These are phyloP conservation scores for Penicillium sp. DNA, from an alignment of 2,329 filamentous ascomycete genomes.

Conservation along the genomic window DNA sequence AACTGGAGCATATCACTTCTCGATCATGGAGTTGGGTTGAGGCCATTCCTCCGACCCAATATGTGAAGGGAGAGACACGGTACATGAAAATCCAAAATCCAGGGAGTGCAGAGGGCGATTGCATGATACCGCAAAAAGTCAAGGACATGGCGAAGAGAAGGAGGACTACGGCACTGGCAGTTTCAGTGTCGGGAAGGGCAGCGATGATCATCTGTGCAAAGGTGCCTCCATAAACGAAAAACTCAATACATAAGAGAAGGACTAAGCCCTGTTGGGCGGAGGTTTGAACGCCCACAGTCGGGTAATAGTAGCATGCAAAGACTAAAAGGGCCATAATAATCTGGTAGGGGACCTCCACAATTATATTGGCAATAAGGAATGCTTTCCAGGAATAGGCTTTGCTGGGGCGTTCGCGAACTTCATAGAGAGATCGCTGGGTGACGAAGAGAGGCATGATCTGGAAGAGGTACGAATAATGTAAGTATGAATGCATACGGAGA, in stretches of 20 bases:
- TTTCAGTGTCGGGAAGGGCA: constrained; percentile 14
- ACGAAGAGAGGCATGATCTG: constrained; percentile 15
- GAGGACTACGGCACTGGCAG: constrained; percentile 16
- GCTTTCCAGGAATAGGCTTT: constrained; percentile 14
- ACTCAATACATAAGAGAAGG: constrained; percentile 21
- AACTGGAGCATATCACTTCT: constrained; percentile 60
- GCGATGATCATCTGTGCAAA: constrained; percentile 17
- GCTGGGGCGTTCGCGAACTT: constrained; percentile 10
- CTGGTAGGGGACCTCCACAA: constrained; percentile 10
- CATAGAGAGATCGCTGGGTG: constrained; percentile 6
- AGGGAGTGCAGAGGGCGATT: constrained; percentile 53
- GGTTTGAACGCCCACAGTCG: constrained; percentile 16
- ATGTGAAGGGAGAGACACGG: constrained; percentile 76
- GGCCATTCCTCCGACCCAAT: constrained; percentile 70
- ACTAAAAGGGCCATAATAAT: constrained; percentile 16
- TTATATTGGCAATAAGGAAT: constrained; percentile 6
- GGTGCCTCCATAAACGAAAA: constrained; percentile 18
- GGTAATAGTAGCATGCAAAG: constrained; percentile 21
- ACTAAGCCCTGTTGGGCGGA: constrained; percentile 16
- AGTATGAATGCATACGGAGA: too few species aligned
- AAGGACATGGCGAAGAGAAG: constrained; percentile 18
- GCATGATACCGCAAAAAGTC: constrained; percentile 4
- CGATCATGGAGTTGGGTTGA: constrained; percentile 66
- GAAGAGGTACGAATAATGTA: too few species aligned
- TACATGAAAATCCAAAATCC: constrained; percentile 85